Percentiles rank a stretch among this genome's conserved stretches.
Evolutionary conservation across 106 monocot species (phyloP).

Genomic region (Dioscorea dumetorum): DNA sequence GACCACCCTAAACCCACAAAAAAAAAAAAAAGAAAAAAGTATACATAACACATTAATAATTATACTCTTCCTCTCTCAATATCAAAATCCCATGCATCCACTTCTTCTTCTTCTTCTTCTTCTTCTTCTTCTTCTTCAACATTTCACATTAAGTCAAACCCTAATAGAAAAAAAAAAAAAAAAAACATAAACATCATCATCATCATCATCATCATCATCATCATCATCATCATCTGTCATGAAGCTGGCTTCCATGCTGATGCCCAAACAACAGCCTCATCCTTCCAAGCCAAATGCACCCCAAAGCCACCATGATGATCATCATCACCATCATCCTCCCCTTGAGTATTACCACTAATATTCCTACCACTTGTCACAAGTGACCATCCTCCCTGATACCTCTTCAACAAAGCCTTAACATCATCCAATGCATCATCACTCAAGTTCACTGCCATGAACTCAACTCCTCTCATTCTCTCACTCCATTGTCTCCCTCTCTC

Average conservation of each 20-base stretch:
- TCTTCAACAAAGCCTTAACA: constrained; percentile 37
- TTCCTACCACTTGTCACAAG: background rate
- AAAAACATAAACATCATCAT: background rate
- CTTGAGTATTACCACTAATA: background rate
- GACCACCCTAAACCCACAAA: too few relatives aligned
- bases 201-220: background rate
- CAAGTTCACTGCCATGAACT: constrained; percentile 20
- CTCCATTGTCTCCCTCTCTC: constrained; percentile 49
- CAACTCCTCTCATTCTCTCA: constrained; percentile 13
- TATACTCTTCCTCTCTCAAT: background rate
- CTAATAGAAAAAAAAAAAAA: too few relatives aligned
- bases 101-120: too few relatives aligned
- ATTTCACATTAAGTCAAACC: background rate
- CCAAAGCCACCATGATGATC: constrained; percentile 7
- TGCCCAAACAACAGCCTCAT: constrained; percentile 55
- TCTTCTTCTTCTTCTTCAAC: too few relatives aligned
- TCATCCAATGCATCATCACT: constrained; percentile 48
- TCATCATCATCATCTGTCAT: background rate
- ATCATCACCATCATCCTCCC: background rate
- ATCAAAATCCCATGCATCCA: background rate
- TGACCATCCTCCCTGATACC: constrained; percentile 40
- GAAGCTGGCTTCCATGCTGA: constrained; percentile 58
- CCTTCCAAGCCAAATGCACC: constrained; percentile 54
- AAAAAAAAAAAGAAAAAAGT: too few relatives aligned
- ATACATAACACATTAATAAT: too few relatives aligned